Evolutionary conservation across 1,284 basidiomycete genomes (phyloP), one percentile per base, ranked within the genome.

Genomic region (Cyathus olla): DNA sequence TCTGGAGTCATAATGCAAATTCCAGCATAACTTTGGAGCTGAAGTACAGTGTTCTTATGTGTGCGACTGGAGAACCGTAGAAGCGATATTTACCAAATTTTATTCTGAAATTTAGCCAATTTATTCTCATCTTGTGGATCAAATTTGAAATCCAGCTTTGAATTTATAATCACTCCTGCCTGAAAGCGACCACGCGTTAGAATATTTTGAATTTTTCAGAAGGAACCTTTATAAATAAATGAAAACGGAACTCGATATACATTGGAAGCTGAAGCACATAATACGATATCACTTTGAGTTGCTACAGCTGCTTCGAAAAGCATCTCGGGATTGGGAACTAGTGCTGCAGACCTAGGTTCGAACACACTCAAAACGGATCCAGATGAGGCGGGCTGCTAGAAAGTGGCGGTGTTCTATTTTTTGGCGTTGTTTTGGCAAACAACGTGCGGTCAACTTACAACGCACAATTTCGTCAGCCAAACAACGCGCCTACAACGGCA

Each of bases 101-200:
- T n/a, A 35, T 70, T 62, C n/a, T 69, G 62, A 60, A 71, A 72
- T n/a, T 62, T 61, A 22, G 66, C 67, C 3, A 81, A 60, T 44
- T 67, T 66, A 8, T 66, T 63, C n/a, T 57, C 11, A 51, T 80
- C 76, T 9, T 15, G 55, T 3, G 75, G 73, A 64, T 81, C 75
- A 61, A 81, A 72, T 3, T 59, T 51, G 28, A 68, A 69, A 15
- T 63, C 65, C 3, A 71, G 61, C 8, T 50, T 65, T 0, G 82
- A 81, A 37, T 84, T 77, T 13, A 86, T 64, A 13, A 85, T 62
- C 17, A 85, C 72, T 1, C 83, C 84, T 15, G 74, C 75, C 53
- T 83, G 80, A 63, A 81, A 79, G n/a, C 76, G 68, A 6, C 80
- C 80, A 1, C 80, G 67, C 1, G 84, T 84, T 61, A 85, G 74